Conservation (phyloP, 2,329 filamentous ascomycete genomes). For the Fusarium annulatum region DNA sequence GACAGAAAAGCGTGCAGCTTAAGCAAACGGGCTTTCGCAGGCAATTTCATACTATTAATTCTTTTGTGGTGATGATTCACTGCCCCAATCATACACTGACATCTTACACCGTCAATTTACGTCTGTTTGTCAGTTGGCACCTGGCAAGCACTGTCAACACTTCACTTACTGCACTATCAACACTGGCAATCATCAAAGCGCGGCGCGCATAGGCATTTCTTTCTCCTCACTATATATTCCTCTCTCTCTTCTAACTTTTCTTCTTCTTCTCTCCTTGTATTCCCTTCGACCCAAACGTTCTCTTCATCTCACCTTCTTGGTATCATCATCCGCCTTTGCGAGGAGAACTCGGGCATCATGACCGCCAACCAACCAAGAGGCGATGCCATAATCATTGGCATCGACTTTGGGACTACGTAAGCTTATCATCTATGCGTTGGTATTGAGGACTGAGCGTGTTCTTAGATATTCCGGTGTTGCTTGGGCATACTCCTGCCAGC, state of each 20-base stretch:
- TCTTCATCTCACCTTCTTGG: neutral
- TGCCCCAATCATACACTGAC: neutral
- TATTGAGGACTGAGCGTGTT: neutral
- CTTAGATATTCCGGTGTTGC: slow-evolving; percentile 55
- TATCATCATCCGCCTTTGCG: neutral
- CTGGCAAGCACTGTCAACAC: neutral
- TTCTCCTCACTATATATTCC: neutral
- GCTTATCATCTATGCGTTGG: neutral
- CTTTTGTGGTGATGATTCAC: neutral
- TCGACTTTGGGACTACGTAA: slow-evolving; percentile 62
- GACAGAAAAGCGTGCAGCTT: neutral
- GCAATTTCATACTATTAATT: neutral
- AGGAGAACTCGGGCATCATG: neutral
- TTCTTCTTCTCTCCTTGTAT: neutral
- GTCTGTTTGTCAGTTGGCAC: neutral
- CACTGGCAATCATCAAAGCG: neutral
- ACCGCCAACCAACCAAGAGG: neutral
- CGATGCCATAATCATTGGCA: slow-evolving; percentile 51
- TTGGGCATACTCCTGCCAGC: slow-evolving; percentile 48
- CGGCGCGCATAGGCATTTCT: neutral
- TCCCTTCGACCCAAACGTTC: too few species aligned
- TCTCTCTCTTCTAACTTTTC: neutral
- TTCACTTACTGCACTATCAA: neutral
- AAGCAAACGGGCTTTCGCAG: neutral
- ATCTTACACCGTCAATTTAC: neutral